These are phyloP conservation scores for Fusarium coffeatum DNA, from an alignment of 2,329 filamentous ascomycete species.

Conservation along the genomic window DNA sequence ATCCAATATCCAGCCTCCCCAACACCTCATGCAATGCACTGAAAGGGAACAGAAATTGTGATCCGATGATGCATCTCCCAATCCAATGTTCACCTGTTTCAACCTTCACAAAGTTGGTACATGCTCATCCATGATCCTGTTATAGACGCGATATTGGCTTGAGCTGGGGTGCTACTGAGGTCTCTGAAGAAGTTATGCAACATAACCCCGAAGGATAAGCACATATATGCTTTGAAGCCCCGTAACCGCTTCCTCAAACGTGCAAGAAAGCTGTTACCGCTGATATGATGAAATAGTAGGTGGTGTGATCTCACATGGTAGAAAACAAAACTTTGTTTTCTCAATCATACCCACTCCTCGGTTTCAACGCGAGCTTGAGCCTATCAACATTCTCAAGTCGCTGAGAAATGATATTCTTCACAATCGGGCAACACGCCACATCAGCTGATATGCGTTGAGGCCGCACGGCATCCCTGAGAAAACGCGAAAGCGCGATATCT, in stretches of 20 bases:
- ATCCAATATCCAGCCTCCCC: not conserved
- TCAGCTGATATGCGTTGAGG: slow-evolving; percentile 20
- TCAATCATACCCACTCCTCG: not conserved
- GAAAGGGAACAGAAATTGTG: not conserved
- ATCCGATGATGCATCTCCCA: not conserved
- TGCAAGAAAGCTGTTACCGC: not conserved
- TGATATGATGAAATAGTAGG: not conserved
- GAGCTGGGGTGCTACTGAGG: not conserved
- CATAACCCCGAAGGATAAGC: not conserved
- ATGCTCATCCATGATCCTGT: not conserved
- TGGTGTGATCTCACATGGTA: not conserved
- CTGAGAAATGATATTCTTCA: not conserved
- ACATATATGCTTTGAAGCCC: not conserved
- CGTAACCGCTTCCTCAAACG: not conserved
- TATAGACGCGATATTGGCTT: not conserved
- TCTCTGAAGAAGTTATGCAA: not conserved
- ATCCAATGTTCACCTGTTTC: too few relatives aligned
- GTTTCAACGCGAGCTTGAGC: not conserved
- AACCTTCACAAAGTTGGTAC: not conserved
- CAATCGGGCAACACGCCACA: not conserved
- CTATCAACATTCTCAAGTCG: not conserved
- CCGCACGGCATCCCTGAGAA: slow-evolving; percentile 21
- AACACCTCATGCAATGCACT: not conserved
- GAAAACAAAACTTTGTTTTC: not conserved
- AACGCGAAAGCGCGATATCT: slow-evolving; percentile 12